Evolutionary conservation across 2,329 filamentous ascomycete genomes (phyloP), one percentile per base, ranked within the genome.

Genomic region (Seiridium unicorne): DNA sequence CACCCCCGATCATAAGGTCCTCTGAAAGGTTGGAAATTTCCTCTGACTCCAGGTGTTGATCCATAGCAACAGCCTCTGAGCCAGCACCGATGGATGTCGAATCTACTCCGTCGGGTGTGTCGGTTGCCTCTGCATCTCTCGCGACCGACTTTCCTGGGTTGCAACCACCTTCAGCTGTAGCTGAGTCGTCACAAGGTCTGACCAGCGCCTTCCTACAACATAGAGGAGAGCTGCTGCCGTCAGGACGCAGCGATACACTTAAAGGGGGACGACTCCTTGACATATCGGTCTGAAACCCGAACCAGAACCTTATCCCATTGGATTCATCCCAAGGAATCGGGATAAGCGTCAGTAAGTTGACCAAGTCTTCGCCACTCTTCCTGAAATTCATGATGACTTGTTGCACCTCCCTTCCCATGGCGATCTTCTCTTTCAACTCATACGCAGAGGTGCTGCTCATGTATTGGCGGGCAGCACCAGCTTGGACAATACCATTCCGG

Each of bases 301-400:
- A 91, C 66, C 92, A 92, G 69, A 92, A 96, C 65, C 89, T 88
- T 64, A 91, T 88, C 34, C 91, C 87, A 34, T 88, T 85, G 1
- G 86, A 84, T 11, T 32, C 34, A 44, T 81, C 88, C 89, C 91
- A 95, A 0, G 88, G 84, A 58, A 97, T 93, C 0, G 93, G 93
- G 62, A 97, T 95, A 89, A 96, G 94, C 10, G 93, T 96, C 31
- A 97, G 81, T 7, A 96, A 79, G 68, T 97, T 97, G 76, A 96
- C 88, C 69, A 97, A 97, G 0, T 93, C 92, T 69, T 96, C 92
- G 1, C 93, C 93, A 18, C 93, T 92, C 74, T 95, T 93, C 55
- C 92, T 86, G 70, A 96, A 97, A 73, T 97, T 97, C 76, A 97
- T 96, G 44, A 97, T 76, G 69, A 90, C 95, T 64, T 92, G 90